Evolutionary conservation across 306 rosid species (phyloP), one percentile per base, ranked within the genome.

Genomic region (Dryas octopetala): DNA sequence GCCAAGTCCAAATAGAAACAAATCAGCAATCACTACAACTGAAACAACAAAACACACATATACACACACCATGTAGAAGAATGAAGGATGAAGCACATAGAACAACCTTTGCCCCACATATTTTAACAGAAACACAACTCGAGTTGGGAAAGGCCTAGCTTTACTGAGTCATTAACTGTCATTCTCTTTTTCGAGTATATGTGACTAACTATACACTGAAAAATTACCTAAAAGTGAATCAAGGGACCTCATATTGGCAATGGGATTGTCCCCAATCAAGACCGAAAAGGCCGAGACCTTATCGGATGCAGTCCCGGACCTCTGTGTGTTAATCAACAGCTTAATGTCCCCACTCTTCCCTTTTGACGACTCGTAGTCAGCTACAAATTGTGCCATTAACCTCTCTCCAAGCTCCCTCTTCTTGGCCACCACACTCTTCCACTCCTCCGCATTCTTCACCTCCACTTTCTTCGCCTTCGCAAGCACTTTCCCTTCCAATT

Each of bases 271-370:
- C 44, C 98, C 98, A 59, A 90, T 84, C 88, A 92, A 55, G 1
- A 95, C 98, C 4, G 98, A 80, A 77, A 89, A 95, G 0, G 99
- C 98, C 3, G 98, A 95, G 3, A 95, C 95, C 84, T 95, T 95
- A 62, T 95, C 97, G 38, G 88, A 90, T 0, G 96, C 97, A 81
- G 99, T 95, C 57, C 99, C 99, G 0, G 97, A 95, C 86, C 97
- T 90, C 83, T 91, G 97, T 1, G 97, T 95, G 6, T 91, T 80
- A 60, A 86, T 62, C 91, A 95, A 73, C 93, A 95, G 91, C 85
- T 85, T 91, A 45, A 95, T 92, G 75, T 95, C 99, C 71, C 99
- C 86, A 74, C 91, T 91, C 40, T 84, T 79, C 12, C 99, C 97
- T 46, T 97, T 92, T 0, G 97, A 83, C 0, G 90, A 74, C 76